Base-by-base conservation (phyloP, 1,284 basidiomycete genomes). In the Leccinum variabile region DNA sequence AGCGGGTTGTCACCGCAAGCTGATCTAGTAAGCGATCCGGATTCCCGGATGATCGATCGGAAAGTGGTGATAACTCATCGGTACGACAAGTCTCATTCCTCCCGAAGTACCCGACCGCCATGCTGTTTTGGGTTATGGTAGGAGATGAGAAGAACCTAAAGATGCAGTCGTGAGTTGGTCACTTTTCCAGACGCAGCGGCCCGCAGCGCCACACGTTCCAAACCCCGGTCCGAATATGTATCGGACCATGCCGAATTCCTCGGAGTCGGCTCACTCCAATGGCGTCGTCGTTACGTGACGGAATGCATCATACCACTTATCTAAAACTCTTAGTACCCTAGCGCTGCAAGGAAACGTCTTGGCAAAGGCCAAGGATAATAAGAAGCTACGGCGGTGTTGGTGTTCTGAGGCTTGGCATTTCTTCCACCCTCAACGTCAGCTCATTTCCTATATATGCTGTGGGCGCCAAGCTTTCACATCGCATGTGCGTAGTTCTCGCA, bases 321-420 rank as follows among this genome's bases (percentile, higher is more conserved):
- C 33, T 22, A 46, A 46, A 46, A 46, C 22, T 18, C 41, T 46
- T 46, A 46, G 44, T 22, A 3, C 44, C n/a, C 44, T 91, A 5
- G 85, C 89, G 2, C 71, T 87, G 49, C 84, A 89, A 70, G 84
- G 87, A 22, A 87, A 90, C 13, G 76, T 85, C 50, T 83, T 87
- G 72, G 69, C 73, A 54, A 78, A 78, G 49, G 87, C 87, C 64
- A 89, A 87, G 65, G 18, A 22, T 11, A 46, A 79, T 11, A n/a
- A 81, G 65, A 72, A 78, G 62, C n/a, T 91, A 1, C 82, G 1
- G 25, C 25, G 25, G 25, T 28, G 25, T 28, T 28, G 0, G 87
- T 88, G 74, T 86, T 82, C 68, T 75, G 74, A 10, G 18, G 57
- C 44, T 77, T 88, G 22, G 84, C 86, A 4, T 91, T 85, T 44